Conservation (phyloP, 2,329 filamentous ascomycete genomes). For the Cytospora chrysosperma region DNA sequence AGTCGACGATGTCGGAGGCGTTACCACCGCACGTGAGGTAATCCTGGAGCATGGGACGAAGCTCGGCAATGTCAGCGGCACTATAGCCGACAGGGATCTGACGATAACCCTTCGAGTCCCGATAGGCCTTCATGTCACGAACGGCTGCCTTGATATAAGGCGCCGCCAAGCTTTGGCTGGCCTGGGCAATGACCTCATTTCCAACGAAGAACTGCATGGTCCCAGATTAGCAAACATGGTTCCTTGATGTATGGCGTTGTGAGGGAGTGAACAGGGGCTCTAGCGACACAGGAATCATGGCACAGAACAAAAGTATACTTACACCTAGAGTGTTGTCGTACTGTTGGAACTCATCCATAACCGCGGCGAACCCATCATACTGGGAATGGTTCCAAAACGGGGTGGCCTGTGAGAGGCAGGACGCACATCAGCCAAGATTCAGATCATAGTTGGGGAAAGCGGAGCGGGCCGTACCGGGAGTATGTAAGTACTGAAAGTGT, state of each 20-base stretch:
- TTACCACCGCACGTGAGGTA: conserved; percentile 80
- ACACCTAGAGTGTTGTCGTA: conserved; percentile 76
- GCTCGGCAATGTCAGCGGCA: conserved; percentile 75
- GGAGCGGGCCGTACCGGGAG: conserved; percentile 46
- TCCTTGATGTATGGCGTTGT: not conserved
- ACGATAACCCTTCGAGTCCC: conserved; percentile 72
- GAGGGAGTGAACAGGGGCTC: too few relatives aligned
- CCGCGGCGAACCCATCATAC: conserved; percentile 63
- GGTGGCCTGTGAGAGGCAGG: conserved; percentile 9
- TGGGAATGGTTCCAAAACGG: conserved; percentile 74
- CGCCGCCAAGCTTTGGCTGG: conserved; percentile 61
- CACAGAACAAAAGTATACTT: not conserved
- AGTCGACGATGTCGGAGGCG: conserved; percentile 69
- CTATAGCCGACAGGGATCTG: conserved; percentile 84
- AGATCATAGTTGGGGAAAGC: conserved; percentile 24
- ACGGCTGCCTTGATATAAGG: conserved; percentile 82
- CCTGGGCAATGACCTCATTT: conserved; percentile 76
- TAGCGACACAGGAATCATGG: not conserved
- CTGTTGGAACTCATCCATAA: conserved; percentile 73
- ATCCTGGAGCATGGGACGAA: conserved; percentile 60
- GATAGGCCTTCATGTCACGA: conserved; percentile 80
- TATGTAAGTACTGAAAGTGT: conserved; percentile 70
- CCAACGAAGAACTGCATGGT: conserved; percentile 67
- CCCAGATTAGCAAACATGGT: not conserved
- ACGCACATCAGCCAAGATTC: conserved; percentile 20